Percentiles rank a stretch among this genome's conserved stretches.
phyloP scores from a whole-genome alignment of 768 basidiomycete species.

The Suillus brevipes region DNA sequence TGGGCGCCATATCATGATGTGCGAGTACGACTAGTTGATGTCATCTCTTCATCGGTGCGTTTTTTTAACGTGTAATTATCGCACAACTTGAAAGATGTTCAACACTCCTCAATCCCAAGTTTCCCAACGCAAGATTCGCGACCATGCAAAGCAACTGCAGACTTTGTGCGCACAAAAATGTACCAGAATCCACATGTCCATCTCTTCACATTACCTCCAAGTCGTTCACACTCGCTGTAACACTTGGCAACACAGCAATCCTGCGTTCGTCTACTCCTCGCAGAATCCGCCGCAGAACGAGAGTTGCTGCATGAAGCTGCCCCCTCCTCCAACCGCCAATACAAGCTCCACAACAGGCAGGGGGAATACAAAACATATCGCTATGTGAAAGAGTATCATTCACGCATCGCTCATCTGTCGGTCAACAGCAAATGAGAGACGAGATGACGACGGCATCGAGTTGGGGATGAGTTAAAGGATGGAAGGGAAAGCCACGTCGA shows the following conservation, averaged over 20 bases:
- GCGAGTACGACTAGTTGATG: no score
- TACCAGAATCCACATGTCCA: constrained; percentile 45
- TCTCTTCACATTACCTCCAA: constrained; percentile 64
- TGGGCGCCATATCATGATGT: no score
- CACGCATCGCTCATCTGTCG: constrained; percentile 36
- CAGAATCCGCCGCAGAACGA: constrained; percentile 76
- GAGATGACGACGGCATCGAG: constrained; percentile 48
- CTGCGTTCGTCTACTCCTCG: constrained; percentile 64
- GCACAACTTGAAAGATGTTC: no score
- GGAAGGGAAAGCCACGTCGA: constrained; percentile 75
- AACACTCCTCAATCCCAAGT: no score
- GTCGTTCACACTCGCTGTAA: constrained; percentile 78
- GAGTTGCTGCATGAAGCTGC: constrained; percentile 87
- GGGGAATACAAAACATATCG: no score
- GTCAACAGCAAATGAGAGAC: constrained; percentile 46
- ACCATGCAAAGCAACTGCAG: constrained; percentile 23
- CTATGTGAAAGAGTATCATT: neutral
- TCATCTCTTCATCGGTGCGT: no score
- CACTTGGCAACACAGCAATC: constrained; percentile 65
- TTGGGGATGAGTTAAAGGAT: constrained; percentile 43
- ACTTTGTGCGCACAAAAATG: constrained; percentile 59
- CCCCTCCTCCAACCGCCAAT: constrained; percentile 47
- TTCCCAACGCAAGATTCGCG: no score
- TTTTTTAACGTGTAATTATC: no score
- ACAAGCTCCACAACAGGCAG: constrained; percentile 62